Percentiles rank a stretch among this genome's conserved stretches.
Evolutionary conservation across 163 green algal species (phyloP).

Genomic region (Coccomyxa subellipsoidea): DNA sequence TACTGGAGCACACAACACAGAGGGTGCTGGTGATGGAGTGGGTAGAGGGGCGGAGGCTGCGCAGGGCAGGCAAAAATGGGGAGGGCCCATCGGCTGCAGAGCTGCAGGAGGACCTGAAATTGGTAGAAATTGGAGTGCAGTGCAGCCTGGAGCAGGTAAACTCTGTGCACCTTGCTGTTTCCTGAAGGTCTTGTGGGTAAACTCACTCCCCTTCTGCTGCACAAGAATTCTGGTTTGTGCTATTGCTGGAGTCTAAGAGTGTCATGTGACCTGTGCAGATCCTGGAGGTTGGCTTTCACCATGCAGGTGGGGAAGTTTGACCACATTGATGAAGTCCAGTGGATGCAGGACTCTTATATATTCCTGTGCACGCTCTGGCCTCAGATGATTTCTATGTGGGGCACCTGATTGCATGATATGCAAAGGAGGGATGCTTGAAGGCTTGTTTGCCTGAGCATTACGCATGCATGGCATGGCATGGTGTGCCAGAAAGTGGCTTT

Average conservation of each 20-base stretch:
- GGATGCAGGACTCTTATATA: too few relatives aligned
- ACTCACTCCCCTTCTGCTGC: too few relatives aligned
- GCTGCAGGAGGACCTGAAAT: constrained; percentile 69
- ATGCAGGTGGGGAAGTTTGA: constrained; percentile 32
- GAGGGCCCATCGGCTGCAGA: constrained; percentile 1
- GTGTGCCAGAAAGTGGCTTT: neutral
- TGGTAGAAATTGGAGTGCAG: constrained; percentile 89
- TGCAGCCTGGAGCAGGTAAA: constrained; percentile 88
- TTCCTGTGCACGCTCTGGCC: too few relatives aligned
- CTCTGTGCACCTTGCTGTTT: too few relatives aligned
- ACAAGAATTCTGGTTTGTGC: too few relatives aligned
- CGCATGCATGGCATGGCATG: too few relatives aligned
- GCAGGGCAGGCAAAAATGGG: constrained; percentile 39
- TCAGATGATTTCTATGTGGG: too few relatives aligned
- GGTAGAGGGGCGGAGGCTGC: constrained; percentile 73
- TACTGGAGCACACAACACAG: constrained; percentile 57
- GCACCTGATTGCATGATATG: too few relatives aligned
- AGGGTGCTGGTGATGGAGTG: constrained; percentile 91
- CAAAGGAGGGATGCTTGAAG: too few relatives aligned
- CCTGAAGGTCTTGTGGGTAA: too few relatives aligned
- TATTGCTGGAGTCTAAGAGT: too few relatives aligned
- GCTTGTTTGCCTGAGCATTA: neutral
- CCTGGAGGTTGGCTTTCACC: constrained; percentile 76
- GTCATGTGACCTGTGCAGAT: constrained; percentile 53
- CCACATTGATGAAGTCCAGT: too few relatives aligned